phyloP scores from a whole-genome alignment of 371 early-diverging fungal species.

The Rhizopus stolonifer region DNA sequence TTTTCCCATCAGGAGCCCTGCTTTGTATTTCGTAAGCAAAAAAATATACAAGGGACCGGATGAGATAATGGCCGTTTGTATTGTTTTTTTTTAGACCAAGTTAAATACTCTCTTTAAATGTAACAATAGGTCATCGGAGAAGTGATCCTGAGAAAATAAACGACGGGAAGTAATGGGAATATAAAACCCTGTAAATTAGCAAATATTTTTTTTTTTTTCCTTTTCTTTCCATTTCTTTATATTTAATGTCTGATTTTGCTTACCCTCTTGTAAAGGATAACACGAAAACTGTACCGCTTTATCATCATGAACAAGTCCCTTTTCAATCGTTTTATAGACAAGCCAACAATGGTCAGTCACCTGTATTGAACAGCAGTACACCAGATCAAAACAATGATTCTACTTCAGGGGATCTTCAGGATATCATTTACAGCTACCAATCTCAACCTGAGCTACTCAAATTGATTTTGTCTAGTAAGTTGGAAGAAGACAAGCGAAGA shows the following conservation, averaged over 20 bases:
- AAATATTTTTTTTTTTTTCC: constrained; percentile 3
- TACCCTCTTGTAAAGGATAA: constrained; percentile 20
- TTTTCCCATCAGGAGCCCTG: too few species aligned
- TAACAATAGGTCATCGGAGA: neutral
- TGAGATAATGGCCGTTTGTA: too few species aligned
- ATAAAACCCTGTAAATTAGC: constrained; percentile 12
- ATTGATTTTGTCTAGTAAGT: constrained; percentile 58
- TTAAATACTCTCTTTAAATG: neutral
- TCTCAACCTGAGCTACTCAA: constrained; percentile 62
- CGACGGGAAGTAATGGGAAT: neutral
- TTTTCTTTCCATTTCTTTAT: constrained; percentile 7
- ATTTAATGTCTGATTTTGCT: constrained; percentile 17
- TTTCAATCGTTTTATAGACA: constrained; percentile 24
- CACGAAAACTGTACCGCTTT: constrained; percentile 32
- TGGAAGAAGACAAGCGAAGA: constrained; percentile 64
- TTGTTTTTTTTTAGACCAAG: neutral
- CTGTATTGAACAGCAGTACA: neutral
- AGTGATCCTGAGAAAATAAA: constrained; percentile 1
- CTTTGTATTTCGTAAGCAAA: too few species aligned
- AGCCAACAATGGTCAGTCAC: constrained; percentile 4
- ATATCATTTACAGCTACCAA: constrained; percentile 53
- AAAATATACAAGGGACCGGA: neutral
- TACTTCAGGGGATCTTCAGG: constrained; percentile 48
- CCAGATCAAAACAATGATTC: constrained; percentile 13
- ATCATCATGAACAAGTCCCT: constrained; percentile 46